Base-by-base conservation (phyloP, 768 basidiomycete species). In the Suillus cothurnatus region DNA sequence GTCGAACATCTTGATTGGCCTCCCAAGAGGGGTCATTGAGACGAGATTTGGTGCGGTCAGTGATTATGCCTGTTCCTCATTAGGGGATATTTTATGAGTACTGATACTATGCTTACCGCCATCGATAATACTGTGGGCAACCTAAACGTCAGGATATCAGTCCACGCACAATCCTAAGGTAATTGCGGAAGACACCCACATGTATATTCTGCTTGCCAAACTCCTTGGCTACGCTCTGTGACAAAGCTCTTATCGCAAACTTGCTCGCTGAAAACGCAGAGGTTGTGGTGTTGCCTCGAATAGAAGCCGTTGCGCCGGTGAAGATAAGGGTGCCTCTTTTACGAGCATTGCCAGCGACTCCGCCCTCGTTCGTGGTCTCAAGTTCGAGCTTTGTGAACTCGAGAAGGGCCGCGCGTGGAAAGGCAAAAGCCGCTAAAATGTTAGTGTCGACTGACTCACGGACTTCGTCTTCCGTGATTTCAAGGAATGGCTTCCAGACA, bases 171-270 rank as follows among this genome's bases (percentile, higher is more conserved):
- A 34, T 15, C 3, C 17, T 50, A 43, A 34, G 23, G 38, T 45
- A 8, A 47, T n/a, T 15, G 0, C 0, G 6, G 17, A 2, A 28
- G 53, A 53, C 4, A 67, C 81, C 59, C 23, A 88, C 91, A 74
- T 92, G 90, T 59, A 92, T 91, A 69, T 91, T 87, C 49, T 91
- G 78, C 73, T 87, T 87, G 31, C 86, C 86, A 71, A 91, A 92
- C 71, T 92, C 90, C 74, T 91, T 91, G 9, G 86, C 85, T 70
- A 92, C 74, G 68, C 89, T 90, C 77, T 92, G 91, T 0, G 85
- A 84, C 55, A 92, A 77, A 0, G 86, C 87, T 49, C 91, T 79
- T 41, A 86, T 39, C 4, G 84, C 90, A 61, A 84, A 85, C 71
- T 91, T 92, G 0, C 84, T 85, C 3, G 88, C 85, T 5, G 90